Base-by-base conservation (phyloP, 2,329 filamentous ascomycete species). In the Blastomyces parvus region DNA sequence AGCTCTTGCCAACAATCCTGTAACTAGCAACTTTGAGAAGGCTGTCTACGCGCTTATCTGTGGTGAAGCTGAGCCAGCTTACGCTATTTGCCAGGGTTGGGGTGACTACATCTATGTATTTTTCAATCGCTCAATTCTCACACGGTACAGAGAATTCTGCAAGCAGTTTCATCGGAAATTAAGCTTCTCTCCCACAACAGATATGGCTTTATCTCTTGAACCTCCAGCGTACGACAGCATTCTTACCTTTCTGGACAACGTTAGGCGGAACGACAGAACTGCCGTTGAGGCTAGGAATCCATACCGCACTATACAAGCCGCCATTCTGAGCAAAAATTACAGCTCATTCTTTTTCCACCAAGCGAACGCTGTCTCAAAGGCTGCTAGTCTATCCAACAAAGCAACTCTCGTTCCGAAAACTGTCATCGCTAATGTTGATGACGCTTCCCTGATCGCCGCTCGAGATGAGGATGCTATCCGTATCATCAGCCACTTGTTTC, bases 31-130 rank as follows among this genome's bases (percentile, higher is more conserved):
- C 60, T 93, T 91, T 70, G 91, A 99, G 76, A 85, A 87, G 62
- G 94, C 93, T 22, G 91, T 96, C 0, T 97, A 96, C 72, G 93
- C 91, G 36, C 78, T 97, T 14, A 81, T 99, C n/a, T 88, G 89
- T 52, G 94, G 94, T 59, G 91, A 97, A 71, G 83, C 91, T 59
- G 78, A 84, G 46, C 89, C 88, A 60, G 90, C 95, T 13, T 86
- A 90, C 71, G 84, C 85, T 67, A 86, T 93, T 48, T 91, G 90
- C 72, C 82, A 84, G 60, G 86, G 83, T 27, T 95, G 91, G 88
- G 90, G 96, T 68, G 93, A 97, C 71, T 86, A 88, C 69, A 81
- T 97, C 22, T 96, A 94, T 74, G 87, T 88, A 44, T 86, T 92
- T 73, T 94, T 94, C 79, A 97, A 95, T 71, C 87, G 89, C n/a